Base-by-base conservation (phyloP, 2,329 filamentous ascomycete species). In the Macroventuria anomochaeta region DNA sequence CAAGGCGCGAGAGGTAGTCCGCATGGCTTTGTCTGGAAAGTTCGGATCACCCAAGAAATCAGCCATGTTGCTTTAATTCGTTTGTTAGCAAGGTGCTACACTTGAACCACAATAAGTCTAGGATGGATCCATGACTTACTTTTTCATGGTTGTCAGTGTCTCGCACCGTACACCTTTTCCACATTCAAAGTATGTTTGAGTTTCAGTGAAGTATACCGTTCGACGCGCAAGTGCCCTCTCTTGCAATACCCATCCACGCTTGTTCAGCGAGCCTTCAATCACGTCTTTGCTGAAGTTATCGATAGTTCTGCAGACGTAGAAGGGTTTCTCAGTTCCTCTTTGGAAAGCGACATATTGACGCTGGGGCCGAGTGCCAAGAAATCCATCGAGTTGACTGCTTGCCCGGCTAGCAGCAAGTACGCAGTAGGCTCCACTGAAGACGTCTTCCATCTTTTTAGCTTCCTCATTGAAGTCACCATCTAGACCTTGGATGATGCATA, bases 141-240 rank as follows among this genome's bases (percentile, higher is more conserved):
- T 64, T 11, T 41, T 17, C 55, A 63, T 54, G 7, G 34, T 52
- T 1, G 56, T 37, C 11, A 63, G 15, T 1, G 60, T 66, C 20
- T 66, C 62, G 20, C 65, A 66, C 1, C 57, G 53, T 0, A 66
- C 37, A 1, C 60, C 63, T 1, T 56, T 31, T 0, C 59, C 59
- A 34, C 69, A 70, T 32, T 71, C 68, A 51, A 55, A 72, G 23
- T 71, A 72, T 1, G 57, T 57, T 21, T 71, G 68, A 3, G 34
- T 36, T 3, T 62, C 43, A 0, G 65, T 60, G 29, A 69, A 71
- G 39, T 62, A 61, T n/a, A 71, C 63, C 0, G 61, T 67, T 7
- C 68, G 53, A 4, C 58, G 55, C 5, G 68, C 59, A 2, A 72
- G 36, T 0, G 63, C 65, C 13, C 58, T 48, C 37, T 71, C 68